Conservation (phyloP, 202 grass and related monocot species). For the Miscanthus sacchariflorus region DNA sequence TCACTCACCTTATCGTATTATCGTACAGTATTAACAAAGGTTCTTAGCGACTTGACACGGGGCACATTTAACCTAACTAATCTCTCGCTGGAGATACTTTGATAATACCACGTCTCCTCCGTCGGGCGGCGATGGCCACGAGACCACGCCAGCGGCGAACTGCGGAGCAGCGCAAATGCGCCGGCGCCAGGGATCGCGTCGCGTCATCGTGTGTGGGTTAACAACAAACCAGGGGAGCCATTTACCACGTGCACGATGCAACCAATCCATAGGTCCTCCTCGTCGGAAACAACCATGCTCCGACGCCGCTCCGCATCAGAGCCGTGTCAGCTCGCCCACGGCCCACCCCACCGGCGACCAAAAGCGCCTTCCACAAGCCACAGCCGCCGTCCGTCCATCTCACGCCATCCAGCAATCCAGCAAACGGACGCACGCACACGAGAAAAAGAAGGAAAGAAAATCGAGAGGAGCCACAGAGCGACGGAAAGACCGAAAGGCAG, state of each 20-base stretch:
- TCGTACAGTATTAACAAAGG: background rate
- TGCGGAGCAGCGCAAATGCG: background rate
- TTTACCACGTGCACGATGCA: background rate
- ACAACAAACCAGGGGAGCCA: background rate
- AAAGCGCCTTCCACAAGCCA: background rate
- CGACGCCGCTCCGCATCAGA: slow-evolving; percentile 43
- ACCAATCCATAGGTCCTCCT: background rate
- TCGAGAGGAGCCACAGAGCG: background rate
- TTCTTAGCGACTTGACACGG: background rate
- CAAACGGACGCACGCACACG: background rate
- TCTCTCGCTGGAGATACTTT: background rate
- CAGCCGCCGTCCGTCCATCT: background rate
- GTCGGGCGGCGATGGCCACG: background rate
- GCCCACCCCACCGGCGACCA: background rate
- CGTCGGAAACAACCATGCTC: background rate
- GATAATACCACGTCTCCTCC: background rate
- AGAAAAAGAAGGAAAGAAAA: background rate
- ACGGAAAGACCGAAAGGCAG: background rate
- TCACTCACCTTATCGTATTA: background rate
- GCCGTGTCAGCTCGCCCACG: slow-evolving; percentile 14
- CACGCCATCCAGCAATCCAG: background rate
- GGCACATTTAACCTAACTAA: too few species aligned
- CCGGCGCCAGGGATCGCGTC: background rate
- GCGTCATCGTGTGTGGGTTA: background rate
- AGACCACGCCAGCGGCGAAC: background rate